These are phyloP conservation scores for Strobilomyces confusus DNA, from an alignment of 768 basidiomycete species.

Conservation along the genomic window DNA sequence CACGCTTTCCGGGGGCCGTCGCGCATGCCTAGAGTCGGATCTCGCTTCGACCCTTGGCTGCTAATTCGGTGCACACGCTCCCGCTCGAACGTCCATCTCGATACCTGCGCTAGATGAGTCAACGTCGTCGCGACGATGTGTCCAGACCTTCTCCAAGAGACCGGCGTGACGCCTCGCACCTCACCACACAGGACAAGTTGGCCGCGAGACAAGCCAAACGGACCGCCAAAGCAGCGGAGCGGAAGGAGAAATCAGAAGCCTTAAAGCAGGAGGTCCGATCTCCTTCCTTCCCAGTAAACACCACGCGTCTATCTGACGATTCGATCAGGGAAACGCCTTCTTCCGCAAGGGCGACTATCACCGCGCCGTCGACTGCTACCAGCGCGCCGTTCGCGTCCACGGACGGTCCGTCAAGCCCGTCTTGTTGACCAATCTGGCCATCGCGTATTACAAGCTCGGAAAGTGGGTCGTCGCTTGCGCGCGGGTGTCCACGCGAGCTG, in stretches of 20 bases:
- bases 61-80: too few species aligned
- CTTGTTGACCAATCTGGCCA: slow-evolving; percentile 40
- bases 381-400: too few species aligned
- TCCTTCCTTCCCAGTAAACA: not conserved
- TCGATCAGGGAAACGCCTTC: slow-evolving; percentile 36
- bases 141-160: not conserved
- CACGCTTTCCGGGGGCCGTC: too few species aligned
- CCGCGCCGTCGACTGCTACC: slow-evolving; percentile 32
- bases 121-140: not conserved
- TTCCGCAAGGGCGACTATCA: slow-evolving; percentile 37
- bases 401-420: slow-evolving; percentile 30
- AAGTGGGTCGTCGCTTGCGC: slow-evolving; percentile 20
- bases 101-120: not conserved
- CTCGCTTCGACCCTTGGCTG: too few species aligned
- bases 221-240: slow-evolving; percentile 10
- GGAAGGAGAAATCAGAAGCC: slow-evolving; percentile 18
- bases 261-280: slow-evolving; percentile 22
- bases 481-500: not conserved
- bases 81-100: too few species aligned
- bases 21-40: too few species aligned
- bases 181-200: not conserved
- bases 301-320: slow-evolving; percentile 9
- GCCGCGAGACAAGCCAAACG: slow-evolving; percentile 6
- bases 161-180: not conserved
- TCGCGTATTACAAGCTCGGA: slow-evolving; percentile 39